These are phyloP conservation scores for Hysterium pulicare DNA, from an alignment of 2,329 filamentous ascomycete genomes.

Conservation along the genomic window DNA sequence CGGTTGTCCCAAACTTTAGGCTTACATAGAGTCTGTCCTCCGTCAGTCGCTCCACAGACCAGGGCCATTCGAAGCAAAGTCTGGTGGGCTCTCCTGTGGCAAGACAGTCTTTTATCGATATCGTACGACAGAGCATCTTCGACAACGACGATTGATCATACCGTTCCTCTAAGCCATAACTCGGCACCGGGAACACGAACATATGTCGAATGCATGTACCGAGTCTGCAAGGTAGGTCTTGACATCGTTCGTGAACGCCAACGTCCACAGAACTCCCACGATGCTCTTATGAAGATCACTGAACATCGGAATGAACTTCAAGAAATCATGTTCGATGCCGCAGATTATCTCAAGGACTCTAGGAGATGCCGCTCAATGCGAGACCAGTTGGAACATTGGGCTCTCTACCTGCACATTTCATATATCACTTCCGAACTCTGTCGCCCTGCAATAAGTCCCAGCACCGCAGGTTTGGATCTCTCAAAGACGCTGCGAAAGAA, in stretches of 20 bases:
- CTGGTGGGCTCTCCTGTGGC: conserved; percentile 62
- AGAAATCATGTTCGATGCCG: conserved; percentile 56
- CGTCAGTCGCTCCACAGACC: conserved; percentile 48
- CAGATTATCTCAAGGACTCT: conserved; percentile 56
- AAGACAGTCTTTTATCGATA: conserved; percentile 61
- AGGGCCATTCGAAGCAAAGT: conserved; percentile 38
- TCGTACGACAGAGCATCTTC: conserved; percentile 61
- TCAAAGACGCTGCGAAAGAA: conserved; percentile 50
- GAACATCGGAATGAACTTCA: conserved; percentile 56
- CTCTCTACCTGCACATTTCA: conserved; percentile 59
- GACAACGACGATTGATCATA: conserved; percentile 52
- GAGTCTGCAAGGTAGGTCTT: conserved; percentile 56
- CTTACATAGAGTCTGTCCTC: conserved; percentile 56
- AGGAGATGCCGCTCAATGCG: conserved; percentile 45
- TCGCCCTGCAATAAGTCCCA: conserved; percentile 57
- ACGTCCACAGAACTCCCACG: conserved; percentile 51
- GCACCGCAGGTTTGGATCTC: conserved; percentile 43
- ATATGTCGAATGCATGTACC: conserved; percentile 58
- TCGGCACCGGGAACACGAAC: conserved; percentile 48
- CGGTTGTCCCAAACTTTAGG: conserved; percentile 60
- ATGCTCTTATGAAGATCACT: conserved; percentile 54
- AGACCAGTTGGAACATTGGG: conserved; percentile 59
- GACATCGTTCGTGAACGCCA: conserved; percentile 60
- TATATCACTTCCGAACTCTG: conserved; percentile 63
- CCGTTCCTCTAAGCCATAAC: conserved; percentile 36